Conservation (phyloP, 2,329 filamentous ascomycete genomes). For the Volutella citrinella region DNA sequence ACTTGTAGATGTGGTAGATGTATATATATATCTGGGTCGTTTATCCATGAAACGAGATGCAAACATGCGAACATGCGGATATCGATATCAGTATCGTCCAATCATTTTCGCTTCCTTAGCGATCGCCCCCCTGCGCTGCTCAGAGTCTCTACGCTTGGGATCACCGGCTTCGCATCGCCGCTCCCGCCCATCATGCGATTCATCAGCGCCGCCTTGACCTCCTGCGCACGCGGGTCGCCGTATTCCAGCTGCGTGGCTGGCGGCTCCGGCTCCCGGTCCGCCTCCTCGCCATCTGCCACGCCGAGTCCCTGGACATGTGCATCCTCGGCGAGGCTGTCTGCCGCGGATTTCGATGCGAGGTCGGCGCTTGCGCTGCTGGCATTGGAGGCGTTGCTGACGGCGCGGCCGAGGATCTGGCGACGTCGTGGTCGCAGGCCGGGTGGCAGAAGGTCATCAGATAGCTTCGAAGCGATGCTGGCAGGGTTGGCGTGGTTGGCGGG, state of each 20-base stretch:
- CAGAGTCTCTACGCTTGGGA: conserved; percentile 4
- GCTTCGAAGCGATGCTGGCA: conserved; percentile 13
- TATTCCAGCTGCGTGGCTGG: conserved; percentile 54
- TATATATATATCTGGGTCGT: too few relatives aligned
- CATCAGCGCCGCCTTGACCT: conserved; percentile 42
- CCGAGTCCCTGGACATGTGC: background rate
- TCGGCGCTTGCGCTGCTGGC: conserved; percentile 45
- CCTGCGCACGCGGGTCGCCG: conserved; percentile 46
- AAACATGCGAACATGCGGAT: too few relatives aligned
- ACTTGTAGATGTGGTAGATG: too few relatives aligned
- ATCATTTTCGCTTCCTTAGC: conserved; percentile 23
- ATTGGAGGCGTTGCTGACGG: conserved; percentile 55
- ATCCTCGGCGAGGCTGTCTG: conserved; percentile 18
- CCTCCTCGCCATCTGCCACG: too few relatives aligned
- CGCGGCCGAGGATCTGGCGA: conserved; percentile 55
- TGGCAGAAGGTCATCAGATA: too few relatives aligned
- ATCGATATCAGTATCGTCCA: too few relatives aligned
- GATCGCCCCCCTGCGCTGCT: conserved; percentile 14
- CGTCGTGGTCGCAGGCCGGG: conserved; percentile 29
- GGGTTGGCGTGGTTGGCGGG: conserved; percentile 13
- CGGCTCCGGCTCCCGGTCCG: conserved; percentile 30
- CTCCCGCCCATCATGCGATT: conserved; percentile 38
- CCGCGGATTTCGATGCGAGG: conserved; percentile 31
- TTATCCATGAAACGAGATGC: too few relatives aligned
- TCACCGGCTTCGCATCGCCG: conserved; percentile 13